Evolutionary conservation across 2,329 filamentous ascomycete species (phyloP), one percentile per base, ranked within the genome.

Genomic region (Pseudofabraea citricarpa): DNA sequence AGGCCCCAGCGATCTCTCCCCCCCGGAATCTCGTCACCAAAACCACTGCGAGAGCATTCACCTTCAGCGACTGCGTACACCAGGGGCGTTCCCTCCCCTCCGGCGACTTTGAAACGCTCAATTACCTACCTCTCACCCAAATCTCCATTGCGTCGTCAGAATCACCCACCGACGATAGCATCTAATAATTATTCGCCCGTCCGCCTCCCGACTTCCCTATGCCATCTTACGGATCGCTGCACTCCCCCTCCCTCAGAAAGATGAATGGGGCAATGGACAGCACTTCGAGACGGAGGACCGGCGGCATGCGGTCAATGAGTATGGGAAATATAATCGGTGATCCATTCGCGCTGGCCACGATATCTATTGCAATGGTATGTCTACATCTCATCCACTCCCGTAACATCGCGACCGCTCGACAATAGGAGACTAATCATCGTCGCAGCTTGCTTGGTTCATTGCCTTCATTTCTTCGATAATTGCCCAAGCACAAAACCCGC

Each of bases 241-340:
- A 77, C 63, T 87, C 85, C 59, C 85, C 85, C 58, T 90, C 86
- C 56, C 71, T 89, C 61, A 74, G 72, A 68, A 90, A 89, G 82
- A 89, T 89, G 85, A 85, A 90, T 73, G 74, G 80, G 64, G 77
- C 77, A 54, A 74, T 79, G 62, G 70, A 81, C 61, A 71, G 71
- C 54, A 67, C 56, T 54, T 47, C 46, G 39, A 54, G 68, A 42
- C 66, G 73, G 60, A 72, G 76, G 61, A 72, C 65, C 61, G 70
- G 71, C 41, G 60, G 59, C 46, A 73, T 70, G 69, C 65, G 70
- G 52, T 70, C 67, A 57, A 83, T 95, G 66, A 85, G 79, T 65
- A 67, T 90, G 66, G 87, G 87, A 63, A 94, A 96, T 68, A 90
- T 98, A 57, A 76, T 96, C 49, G 93, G 93, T 58, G 91, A 98